Evolutionary conservation across 1,284 basidiomycete species (phyloP), one percentile per base, ranked within the genome.

Genomic region (Ganoderma leucocontextum): DNA sequence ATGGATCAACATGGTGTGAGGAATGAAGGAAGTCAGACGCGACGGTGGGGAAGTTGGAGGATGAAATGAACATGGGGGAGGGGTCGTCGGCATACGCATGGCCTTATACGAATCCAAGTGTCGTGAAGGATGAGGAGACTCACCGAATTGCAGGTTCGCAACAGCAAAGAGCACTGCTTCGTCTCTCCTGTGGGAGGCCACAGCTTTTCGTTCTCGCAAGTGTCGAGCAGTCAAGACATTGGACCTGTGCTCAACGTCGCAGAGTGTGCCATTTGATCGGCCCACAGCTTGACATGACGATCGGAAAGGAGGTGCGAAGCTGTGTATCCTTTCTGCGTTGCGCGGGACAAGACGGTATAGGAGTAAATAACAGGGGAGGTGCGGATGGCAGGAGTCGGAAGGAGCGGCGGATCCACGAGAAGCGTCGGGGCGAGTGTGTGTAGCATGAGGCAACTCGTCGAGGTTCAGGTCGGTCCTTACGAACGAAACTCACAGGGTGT

Each of bases 361-460:
- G 55, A 52, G 42, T 38, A 19, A 5, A 58, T 41, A n/a, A 49
- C 47, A 49, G 22, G n/a, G 25, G 44, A n/a, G 36, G 19, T 15
- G 35, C 22, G 15, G 64, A 33, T 5, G 13, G 29, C 47, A 29
- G 35, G 60, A 44, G 38, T 60, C n/a, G 19, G 62, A 63, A 9
- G 12, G 49, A n/a, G 47, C 22, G 33, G 19, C 33, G 29, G 29
- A 29, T 29, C 29, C 29, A 29, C 55, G 12, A 19, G 55, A n/a
- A 44, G 57, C 65, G 55, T 55, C 64, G 62, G 65, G 65, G 60
- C 64, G 36, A 44, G 64, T 58, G 68, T 58, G 70, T 62, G 63
- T 65, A 67, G 71, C 69, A 69, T 68, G 42, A 29, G 29, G 29
- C 29, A 29, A 29, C 29, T 2, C 29, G 41, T 49, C 42, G 4